A percentile compares a stretch with the other conserved stretches of the same genome.
Evolutionary conservation across 345 rosid species (phyloP).

Genomic region (Stellera chamaejasme): DNA sequence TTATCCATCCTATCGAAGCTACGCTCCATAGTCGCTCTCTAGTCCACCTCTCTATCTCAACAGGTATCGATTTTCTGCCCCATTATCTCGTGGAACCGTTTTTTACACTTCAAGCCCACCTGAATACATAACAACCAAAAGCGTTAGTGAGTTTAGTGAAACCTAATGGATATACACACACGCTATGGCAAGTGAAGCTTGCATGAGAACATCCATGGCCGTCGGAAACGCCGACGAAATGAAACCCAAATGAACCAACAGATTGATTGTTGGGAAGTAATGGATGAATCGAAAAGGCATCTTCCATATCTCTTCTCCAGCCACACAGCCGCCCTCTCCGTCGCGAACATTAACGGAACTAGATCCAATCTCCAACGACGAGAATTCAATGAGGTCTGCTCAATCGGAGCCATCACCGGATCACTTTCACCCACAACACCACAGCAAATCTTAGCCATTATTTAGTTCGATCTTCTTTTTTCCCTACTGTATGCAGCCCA

Average conservation of each 20-base stretch:
- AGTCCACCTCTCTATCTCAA: conserved; percentile 21
- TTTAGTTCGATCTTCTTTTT: conserved; percentile 7
- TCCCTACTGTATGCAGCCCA: not conserved
- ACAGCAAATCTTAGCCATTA: conserved; percentile 85
- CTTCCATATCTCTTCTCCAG: conserved; percentile 92
- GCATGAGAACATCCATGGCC: conserved; percentile 99
- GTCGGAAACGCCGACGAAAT: conserved; percentile 78
- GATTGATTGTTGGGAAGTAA: conserved; percentile 19
- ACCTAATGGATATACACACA: too few species aligned
- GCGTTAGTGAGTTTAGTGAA: not conserved
- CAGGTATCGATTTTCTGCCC: conserved; percentile 28
- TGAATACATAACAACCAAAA: conserved; percentile 7
- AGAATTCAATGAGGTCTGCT: conserved; percentile 39
- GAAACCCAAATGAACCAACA: conserved; percentile 13
- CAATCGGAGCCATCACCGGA: conserved; percentile 30
- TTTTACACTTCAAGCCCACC: conserved; percentile 59
- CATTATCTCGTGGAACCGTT: conserved; percentile 52
- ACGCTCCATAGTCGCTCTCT: conserved; percentile 42
- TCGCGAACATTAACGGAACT: conserved; percentile 40
- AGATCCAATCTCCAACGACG: conserved; percentile 55
- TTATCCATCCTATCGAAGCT: conserved; percentile 50
- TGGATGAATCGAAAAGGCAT: conserved; percentile 60
- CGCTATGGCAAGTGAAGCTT: not conserved
- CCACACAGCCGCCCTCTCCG: conserved; percentile 56
- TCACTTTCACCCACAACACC: conserved; percentile 68